These are phyloP conservation scores for Aspergillus viridinutans DNA, from an alignment of 2,329 filamentous ascomycete genomes.

Conservation along the genomic window DNA sequence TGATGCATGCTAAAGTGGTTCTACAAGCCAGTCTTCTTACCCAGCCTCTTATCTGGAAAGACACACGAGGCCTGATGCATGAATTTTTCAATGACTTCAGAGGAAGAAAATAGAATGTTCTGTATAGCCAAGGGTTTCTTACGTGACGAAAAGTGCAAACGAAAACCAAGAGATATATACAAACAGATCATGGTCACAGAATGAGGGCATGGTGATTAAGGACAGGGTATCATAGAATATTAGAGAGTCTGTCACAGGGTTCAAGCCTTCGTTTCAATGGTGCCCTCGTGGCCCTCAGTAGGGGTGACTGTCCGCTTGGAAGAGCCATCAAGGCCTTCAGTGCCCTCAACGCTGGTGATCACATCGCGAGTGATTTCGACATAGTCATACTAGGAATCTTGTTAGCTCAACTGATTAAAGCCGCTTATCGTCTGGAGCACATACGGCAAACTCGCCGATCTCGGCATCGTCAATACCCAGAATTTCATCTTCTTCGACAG, in stretches of 20 bases:
- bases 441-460: slow-evolving; percentile 83
- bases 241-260: not conserved
- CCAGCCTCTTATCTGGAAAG: not conserved
- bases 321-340: not conserved
- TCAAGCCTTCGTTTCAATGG: slow-evolving; percentile 14
- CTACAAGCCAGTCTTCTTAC: too few species aligned
- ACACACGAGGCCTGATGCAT: not conserved
- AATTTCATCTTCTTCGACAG: slow-evolving; percentile 72
- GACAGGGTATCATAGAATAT: not conserved
- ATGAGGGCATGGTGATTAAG: not conserved
- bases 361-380: slow-evolving; percentile 77
- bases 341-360: slow-evolving; percentile 38
- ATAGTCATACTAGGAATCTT: slow-evolving; percentile 65
- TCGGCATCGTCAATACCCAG: slow-evolving; percentile 84
- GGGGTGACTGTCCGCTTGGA: slow-evolving; percentile 12
- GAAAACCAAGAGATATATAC: not conserved
- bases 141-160: not conserved
- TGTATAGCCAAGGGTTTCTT: not conserved
- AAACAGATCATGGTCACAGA: not conserved
- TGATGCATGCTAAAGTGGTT: not conserved
- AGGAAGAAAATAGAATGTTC: not conserved
- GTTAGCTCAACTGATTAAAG: slow-evolving; percentile 1
- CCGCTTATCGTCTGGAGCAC: slow-evolving; percentile 20
- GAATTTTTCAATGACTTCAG: not conserved
- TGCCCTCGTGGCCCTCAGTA: not conserved